Base-by-base conservation (phyloP, 2,329 filamentous ascomycete species). In the Sporothrix globosa region DNA sequence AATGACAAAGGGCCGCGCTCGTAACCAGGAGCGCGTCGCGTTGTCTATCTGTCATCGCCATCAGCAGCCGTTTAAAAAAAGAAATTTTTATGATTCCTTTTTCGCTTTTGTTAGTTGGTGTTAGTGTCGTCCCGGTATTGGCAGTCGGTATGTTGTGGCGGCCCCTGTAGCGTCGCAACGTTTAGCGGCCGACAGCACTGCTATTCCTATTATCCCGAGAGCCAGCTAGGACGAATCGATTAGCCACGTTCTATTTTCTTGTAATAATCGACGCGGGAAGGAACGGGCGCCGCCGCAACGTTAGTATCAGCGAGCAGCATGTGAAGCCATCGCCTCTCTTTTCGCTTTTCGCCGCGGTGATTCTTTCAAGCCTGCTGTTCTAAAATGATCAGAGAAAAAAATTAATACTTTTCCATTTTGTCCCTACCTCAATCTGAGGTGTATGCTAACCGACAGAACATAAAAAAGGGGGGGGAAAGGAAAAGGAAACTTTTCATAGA, bases 181-280 rank as follows among this genome's bases (percentile, higher is more conserved):
- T 10, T 10, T 63, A 63, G 58, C 21, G 39, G 58, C 39, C 19
- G 7, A 50, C 44, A 65, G 21, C 21, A 7, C 14, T 6, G 5
- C 50, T 11, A 11, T 10, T 10, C 50, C n/a, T 4, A 52, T 27
- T n/a, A 39, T 46, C 39, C 56, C 39, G 39, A 63, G 39, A 44
- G 39, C 39, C 21, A 21, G 21, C 21, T 61, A 39, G 34, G 27
- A 54, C 71, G 69, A 73, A 73, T 73, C 69, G 70, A 70, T 70
- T 70, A 69, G 70, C 66, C 73, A 71, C 71, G 71, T 69, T 72
- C 53, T 34, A 19, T 34, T 34, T 34, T 6, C 34, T 34, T 34
- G 34, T 6, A 34, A 34, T 34, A 34, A 34, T 27, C 34, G 34
- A 21, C 56, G n/a, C 34, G 56, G 58, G 58, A 46, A 46, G 24